A percentile compares a stretch with the other conserved stretches of the same genome.
phyloP scores from a whole-genome alignment of 345 rosid species.

The Euclidium syriacum region DNA sequence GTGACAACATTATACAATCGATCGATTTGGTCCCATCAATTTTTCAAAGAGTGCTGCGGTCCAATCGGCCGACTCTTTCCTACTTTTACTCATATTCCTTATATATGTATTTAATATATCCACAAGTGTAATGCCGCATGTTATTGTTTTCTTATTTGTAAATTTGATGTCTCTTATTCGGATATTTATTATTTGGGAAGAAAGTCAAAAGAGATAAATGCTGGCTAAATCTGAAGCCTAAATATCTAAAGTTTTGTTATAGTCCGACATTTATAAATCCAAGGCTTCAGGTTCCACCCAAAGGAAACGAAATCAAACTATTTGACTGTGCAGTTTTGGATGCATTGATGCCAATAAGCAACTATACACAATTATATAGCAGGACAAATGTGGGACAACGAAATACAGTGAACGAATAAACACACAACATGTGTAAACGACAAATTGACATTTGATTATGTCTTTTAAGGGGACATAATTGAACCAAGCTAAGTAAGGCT shows the following conservation, averaged over 20 bases:
- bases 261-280: neutral
- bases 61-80: constrained; percentile 22
- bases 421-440: too few species aligned
- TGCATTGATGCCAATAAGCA: too few species aligned
- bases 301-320: neutral
- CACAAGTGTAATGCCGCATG: too few species aligned
- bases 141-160: neutral
- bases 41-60: constrained; percentile 27
- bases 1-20: constrained; percentile 10
- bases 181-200: neutral
- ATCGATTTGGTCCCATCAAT: constrained; percentile 3
- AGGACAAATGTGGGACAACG: neutral
- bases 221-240: neutral
- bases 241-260: neutral
- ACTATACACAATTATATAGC: too few species aligned
- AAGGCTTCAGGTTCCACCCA: neutral
- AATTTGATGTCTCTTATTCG: neutral
- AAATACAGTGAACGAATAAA: too few species aligned
- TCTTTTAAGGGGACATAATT: neutral
- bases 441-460: neutral
- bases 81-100: constrained; percentile 20
- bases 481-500: neutral
- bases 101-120: neutral
- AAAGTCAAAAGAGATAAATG: neutral
- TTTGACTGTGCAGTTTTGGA: too few species aligned